phyloP scores from a whole-genome alignment of 805 yeast genomes.

The Wickerhamiella nectarea region DNA sequence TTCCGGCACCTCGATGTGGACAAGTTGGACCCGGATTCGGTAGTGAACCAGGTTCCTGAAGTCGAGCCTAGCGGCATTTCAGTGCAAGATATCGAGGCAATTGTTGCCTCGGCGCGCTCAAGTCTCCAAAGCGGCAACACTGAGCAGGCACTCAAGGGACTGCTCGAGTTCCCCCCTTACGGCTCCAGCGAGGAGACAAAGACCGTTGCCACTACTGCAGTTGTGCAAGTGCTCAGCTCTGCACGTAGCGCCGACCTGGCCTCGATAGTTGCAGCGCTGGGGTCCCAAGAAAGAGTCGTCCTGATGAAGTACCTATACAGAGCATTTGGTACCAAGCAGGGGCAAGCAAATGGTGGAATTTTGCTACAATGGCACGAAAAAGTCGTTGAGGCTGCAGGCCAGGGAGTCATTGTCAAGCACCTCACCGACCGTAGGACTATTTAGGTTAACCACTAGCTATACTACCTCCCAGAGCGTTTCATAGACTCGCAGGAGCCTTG shows the following conservation, averaged over 20 bases:
- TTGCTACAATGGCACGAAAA: constrained; percentile 87
- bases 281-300: constrained; percentile 54
- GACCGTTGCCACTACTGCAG: constrained; percentile 36
- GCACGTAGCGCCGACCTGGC: constrained; percentile 57
- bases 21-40: constrained; percentile 70
- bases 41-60: constrained; percentile 48
- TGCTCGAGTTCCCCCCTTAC: constrained; percentile 69
- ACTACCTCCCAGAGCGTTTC: constrained; percentile 2
- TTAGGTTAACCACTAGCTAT: constrained; percentile 21
- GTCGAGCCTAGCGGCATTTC: constrained; percentile 42
- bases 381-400: constrained; percentile 69
- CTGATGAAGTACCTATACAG: constrained; percentile 75
- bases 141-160: constrained; percentile 47
- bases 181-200: constrained; percentile 53
- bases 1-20: constrained; percentile 83
- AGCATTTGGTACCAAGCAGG: constrained; percentile 57
- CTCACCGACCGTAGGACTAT: constrained; percentile 76
- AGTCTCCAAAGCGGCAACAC: constrained; percentile 60
- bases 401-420: constrained; percentile 78
- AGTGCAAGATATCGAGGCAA: constrained; percentile 40
- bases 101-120: constrained; percentile 45
- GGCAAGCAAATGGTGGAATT: constrained; percentile 66
- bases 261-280: constrained; percentile 43
- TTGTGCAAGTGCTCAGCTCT: constrained; percentile 58
- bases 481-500: constrained; percentile 1